Base-by-base conservation (phyloP, 2,329 filamentous ascomycete species). In the Xylaria sp. region DNA sequence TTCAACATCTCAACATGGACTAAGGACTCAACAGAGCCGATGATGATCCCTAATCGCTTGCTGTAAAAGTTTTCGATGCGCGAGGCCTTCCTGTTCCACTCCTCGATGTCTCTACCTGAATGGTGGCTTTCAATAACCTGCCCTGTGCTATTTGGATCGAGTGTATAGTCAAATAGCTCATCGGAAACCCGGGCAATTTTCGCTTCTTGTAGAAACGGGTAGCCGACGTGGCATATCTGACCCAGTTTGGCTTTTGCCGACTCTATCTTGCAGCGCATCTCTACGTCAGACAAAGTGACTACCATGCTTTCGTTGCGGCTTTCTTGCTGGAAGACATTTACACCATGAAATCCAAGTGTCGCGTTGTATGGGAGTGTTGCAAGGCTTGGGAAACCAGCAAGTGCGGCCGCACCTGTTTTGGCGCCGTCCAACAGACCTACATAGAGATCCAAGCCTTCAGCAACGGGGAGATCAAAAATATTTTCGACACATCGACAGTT, bases 261-360 rank as follows among this genome's bases (percentile, higher is more conserved):
- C 73, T 92, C 90, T 25, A 90, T 85, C 72, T 88, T 92, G 57
- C 91, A 90, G 43, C 91, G 90, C 67, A 83, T 82, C 71, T 94
- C 93, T 0, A 92, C 89, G 46, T 93, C 91, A 39, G 90, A 86
- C 59, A 99, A 84, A 1, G 93, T 97, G 66, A 98, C 88, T 28
- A 98, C 89, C 90, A 98, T 94, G 80, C 95, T 99, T 80, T 98
- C 94, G 77, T 98, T 98, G 59, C 94, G 91, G 79, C 94, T 98
- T 74, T 98, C 96, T 75, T 95, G 90, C 78, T 97, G 94, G 83
- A 99, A 99, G 41, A 99, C 94, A 71, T 91, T 96, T 70, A 99
- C 93, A 2, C 94, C 94, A 73, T 97, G 93, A 80, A 94, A 97
- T 9, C 91, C 93, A 57, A 98, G 85, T 66, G 89, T 87, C 1